Evolutionary conservation across 768 basidiomycete genomes (phyloP), one percentile per base, ranked within the genome.

Genomic region (Leucosporidium creatinivorum): DNA sequence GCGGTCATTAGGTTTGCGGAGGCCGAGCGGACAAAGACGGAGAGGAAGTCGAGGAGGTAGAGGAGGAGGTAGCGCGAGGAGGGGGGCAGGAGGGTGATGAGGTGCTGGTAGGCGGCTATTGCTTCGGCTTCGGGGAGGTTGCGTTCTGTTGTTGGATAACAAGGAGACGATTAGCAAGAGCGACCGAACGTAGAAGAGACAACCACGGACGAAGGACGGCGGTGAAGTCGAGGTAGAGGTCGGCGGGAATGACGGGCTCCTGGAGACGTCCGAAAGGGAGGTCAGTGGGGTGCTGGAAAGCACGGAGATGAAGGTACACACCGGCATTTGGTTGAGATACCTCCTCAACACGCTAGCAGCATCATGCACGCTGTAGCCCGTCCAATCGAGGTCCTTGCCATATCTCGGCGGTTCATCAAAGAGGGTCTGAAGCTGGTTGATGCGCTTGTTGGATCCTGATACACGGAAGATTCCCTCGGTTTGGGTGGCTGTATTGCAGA

Each of bases 1-100:
- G 94, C 89, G 1, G 89, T 93, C 94, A 99, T 99, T 58, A 93
- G 81, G 78, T 99, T 99, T 80, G 87, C 88, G 70, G 91, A 89
- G 55, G 87, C 84, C 77, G 91, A 93, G 66, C 88, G 85, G 4
- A 92, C 87, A 79, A 98, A 98, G 12, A 99, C 94, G 60, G 90
- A 91, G 61, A 99, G 82, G 33, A 99, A 84, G 78, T 99, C 94
- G 66, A 99, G 84, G 58, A 98, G 93, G 77, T 98, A 98, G 63
- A 97, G 86, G 28, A 98, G 83, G n/a, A 98, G 87, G 77, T 93
- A 93, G 76, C 96, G 92, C 72, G 97, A 94, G 26, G 88, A 84
- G 36, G 86, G 85, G 1, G 94, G 90, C 83, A 99, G 85, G 60
- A 83, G 82, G 39, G 85, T 83, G 68, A 99, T 94, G 65, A 99